Evolutionary conservation across 495 filamentous ascomycete genomes (phyloP).

Genomic region (Letharia columbiana): DNA sequence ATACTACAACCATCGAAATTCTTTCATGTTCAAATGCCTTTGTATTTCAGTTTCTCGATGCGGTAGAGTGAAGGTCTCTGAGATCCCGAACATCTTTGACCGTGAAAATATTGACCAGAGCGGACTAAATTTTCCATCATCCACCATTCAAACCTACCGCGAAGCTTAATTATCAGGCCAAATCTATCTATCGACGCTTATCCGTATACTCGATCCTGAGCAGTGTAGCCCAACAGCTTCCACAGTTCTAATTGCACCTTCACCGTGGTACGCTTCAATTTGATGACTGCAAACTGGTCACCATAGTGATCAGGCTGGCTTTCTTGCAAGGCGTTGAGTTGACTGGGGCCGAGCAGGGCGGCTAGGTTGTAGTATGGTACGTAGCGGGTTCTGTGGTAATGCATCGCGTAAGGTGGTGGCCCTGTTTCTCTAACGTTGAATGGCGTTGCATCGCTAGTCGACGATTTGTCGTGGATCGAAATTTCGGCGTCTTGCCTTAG

Average conservation of each 20-base stretch:
- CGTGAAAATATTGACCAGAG: neutral
- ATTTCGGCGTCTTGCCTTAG: conserved; percentile 8
- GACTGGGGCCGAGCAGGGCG: conserved; percentile 30
- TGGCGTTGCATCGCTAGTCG: neutral
- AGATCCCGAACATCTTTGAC: neutral
- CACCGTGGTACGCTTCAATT: conserved; percentile 33
- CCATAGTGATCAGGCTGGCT: conserved; percentile 26
- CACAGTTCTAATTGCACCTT: conserved; percentile 52
- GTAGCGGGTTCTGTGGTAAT: conserved; percentile 24
- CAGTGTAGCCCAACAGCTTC: conserved; percentile 54
- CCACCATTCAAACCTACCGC: neutral
- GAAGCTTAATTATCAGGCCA: neutral
- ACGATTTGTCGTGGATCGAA: neutral
- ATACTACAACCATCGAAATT: neutral
- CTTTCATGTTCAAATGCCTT: neutral
- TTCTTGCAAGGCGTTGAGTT: conserved; percentile 30
- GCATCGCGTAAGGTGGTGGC: conserved; percentile 17
- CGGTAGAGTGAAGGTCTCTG: neutral
- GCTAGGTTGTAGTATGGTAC: conserved; percentile 41
- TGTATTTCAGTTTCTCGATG: neutral
- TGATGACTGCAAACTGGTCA: conserved; percentile 31
- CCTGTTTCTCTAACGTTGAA: conserved; percentile 20
- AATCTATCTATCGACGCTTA: neutral
- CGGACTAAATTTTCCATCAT: neutral
- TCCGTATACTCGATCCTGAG: neutral